phyloP scores from a whole-genome alignment of 495 filamentous ascomycete genomes.

The Aspergillus panamensis region DNA sequence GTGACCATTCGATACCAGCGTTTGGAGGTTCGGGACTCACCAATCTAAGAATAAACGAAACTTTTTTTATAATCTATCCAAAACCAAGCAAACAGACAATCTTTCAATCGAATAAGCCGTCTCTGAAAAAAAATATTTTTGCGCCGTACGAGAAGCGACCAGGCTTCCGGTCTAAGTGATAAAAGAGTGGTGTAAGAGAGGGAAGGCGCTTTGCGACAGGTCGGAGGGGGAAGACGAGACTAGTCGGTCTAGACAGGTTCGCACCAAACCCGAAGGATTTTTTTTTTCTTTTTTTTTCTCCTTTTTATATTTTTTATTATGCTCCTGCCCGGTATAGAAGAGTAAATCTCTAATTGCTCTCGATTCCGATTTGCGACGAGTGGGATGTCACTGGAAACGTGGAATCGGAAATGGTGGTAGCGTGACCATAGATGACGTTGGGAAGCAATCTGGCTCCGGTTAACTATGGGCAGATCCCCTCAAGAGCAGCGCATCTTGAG shows the following conservation, averaged over 20 bases:
- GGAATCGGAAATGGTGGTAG: slow-evolving; percentile 30
- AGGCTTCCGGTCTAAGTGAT: slow-evolving; percentile 28
- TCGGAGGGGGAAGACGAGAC: slow-evolving; percentile 10
- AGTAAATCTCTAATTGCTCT: slow-evolving; percentile 16
- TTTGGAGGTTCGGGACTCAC: slow-evolving; percentile 19
- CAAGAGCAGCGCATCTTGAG: slow-evolving; percentile 39
- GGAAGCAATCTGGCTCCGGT: slow-evolving; percentile 30
- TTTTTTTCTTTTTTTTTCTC: slow-evolving; percentile 13
- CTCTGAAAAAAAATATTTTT: slow-evolving; percentile 14
- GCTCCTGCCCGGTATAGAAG: slow-evolving; percentile 11
- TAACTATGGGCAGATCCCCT: slow-evolving; percentile 29
- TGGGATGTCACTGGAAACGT: slow-evolving; percentile 22
- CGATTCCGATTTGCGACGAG: slow-evolving; percentile 20
- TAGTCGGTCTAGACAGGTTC: slow-evolving; percentile 13
- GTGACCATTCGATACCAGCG: slow-evolving; percentile 2
- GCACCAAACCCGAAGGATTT: slow-evolving; percentile 5
- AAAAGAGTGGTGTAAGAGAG: slow-evolving; percentile 9
- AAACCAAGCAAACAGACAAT: slow-evolving; percentile 19
- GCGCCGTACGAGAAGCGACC: slow-evolving; percentile 32
- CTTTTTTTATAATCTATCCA: slow-evolving; percentile 29
- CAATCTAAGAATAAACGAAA: slow-evolving; percentile 28
- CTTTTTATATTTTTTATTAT: slow-evolving; percentile 18
- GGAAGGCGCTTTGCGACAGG: slow-evolving; percentile 19
- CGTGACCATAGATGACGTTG: slow-evolving; percentile 41
- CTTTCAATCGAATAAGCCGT: slow-evolving; percentile 21